phyloP scores from a whole-genome alignment of 768 basidiomycete species.

The Pilatotrama ljubarskyi region DNA sequence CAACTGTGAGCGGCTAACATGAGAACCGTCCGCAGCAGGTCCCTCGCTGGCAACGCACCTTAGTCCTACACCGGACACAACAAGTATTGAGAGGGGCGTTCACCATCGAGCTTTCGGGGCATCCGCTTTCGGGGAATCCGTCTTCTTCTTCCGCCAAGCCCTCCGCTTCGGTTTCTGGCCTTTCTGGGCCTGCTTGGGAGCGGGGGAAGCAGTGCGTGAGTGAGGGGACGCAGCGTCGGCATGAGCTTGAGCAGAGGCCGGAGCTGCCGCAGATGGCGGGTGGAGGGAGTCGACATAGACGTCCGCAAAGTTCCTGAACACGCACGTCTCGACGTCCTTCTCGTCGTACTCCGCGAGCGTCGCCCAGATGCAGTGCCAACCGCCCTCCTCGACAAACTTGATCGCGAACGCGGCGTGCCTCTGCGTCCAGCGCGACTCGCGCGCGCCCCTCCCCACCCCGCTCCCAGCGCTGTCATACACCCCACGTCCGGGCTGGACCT shows the following conservation, averaged over 20 bases:
- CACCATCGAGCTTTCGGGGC: slow-evolving; percentile 13
- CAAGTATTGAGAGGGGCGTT: neutral
- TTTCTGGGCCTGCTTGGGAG: neutral
- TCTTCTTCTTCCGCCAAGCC: slow-evolving; percentile 11
- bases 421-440: slow-evolving; percentile 44
- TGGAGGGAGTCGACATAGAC: slow-evolving; percentile 53
- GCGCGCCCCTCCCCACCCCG: slow-evolving; percentile 24
- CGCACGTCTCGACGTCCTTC: slow-evolving; percentile 31
- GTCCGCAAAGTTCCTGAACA: slow-evolving; percentile 60
- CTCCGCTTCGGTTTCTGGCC: slow-evolving; percentile 3
- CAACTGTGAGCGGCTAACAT: neutral
- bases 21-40: neutral
- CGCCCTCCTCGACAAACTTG: slow-evolving; percentile 49
- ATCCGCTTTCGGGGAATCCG: too few relatives aligned
- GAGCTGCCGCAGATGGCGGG: slow-evolving; percentile 22
- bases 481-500: slow-evolving; percentile 23
- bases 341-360: slow-evolving; percentile 53
- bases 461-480: neutral
- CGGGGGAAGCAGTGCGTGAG: neutral
- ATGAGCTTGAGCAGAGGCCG: neutral
- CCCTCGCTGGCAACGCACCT: neutral
- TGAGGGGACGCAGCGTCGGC: neutral
- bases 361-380: slow-evolving; percentile 71
- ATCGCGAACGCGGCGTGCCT: slow-evolving; percentile 51
- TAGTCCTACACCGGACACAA: neutral